Conservation (phyloP, 495 filamentous ascomycete genomes). For the Cercophora samala region DNA sequence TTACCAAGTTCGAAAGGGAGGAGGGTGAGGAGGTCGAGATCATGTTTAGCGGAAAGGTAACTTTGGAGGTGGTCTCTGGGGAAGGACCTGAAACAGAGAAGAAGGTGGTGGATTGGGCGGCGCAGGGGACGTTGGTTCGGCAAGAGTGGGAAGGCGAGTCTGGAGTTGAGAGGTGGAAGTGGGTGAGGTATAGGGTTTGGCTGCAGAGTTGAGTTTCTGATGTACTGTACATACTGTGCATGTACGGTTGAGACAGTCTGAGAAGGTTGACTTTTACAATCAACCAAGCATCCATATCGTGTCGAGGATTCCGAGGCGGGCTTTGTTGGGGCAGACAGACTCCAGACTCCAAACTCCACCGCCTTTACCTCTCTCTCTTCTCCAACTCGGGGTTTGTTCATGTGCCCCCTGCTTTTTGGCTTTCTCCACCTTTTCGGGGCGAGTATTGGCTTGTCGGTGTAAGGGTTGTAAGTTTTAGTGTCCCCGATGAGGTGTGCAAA, state of each 20-base stretch:
- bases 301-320: too few relatives aligned
- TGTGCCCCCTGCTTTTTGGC: neutral
- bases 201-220: neutral
- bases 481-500: neutral
- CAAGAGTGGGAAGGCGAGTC: constrained; percentile 15
- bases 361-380: too few relatives aligned
- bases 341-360: neutral
- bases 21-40: constrained; percentile 25
- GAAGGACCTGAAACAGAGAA: constrained; percentile 6
- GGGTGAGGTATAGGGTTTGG: constrained; percentile 5
- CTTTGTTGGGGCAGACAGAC: neutral
- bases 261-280: neutral
- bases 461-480: neutral
- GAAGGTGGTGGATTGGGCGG: constrained; percentile 24
- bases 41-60: constrained; percentile 35
- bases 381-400: neutral
- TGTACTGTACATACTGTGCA: too few relatives aligned
- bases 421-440: neutral
- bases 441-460: constrained; percentile 1
- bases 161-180: constrained; percentile 2
- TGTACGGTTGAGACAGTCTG: constrained; percentile 1
- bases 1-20: neutral
- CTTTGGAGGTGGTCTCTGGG: constrained; percentile 16
- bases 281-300: too few relatives aligned
- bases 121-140: constrained; percentile 19